Base-by-base conservation (phyloP, 2,329 filamentous ascomycete genomes). In the Xylariaceae sp. region DNA sequence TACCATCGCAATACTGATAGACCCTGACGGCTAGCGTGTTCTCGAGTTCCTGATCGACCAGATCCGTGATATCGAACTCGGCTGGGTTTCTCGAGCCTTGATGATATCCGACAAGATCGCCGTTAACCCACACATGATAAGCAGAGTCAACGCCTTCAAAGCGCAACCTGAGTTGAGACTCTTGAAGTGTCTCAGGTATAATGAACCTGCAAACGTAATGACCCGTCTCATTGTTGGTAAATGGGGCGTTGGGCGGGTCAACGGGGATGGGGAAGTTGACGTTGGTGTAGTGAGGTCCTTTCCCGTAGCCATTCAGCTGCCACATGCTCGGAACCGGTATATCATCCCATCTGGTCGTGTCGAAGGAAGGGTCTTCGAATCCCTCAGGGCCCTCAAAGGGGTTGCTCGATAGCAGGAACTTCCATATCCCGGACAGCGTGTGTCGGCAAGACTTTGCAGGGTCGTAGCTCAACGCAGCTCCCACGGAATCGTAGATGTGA, bases 291-390 rank as follows among this genome's bases (percentile, higher is more conserved):
- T 88, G 85, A 1, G 87, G 87, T 8, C 79, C 76, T 18, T 74
- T 74, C 2, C 87, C 87, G 64, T 83, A 84, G 11, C 86, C 87
- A 67, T 88, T 82, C 1, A 88, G 75, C 71, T 90, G 87, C 88
- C 88, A 90, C 75, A 86, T 84, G 11, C 85, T 84, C 0, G 87
- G 88, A 0, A 90, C 87, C 5, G 75, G 67, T 44, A 88, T 83
- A 44, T 80, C 74, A 18, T 72, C 72, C 82, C 82, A 85, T 60
- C 44, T 59, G 13, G 71, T 51, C 3, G 65, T 62, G 47, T 69
- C 63, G 54, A 70, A 71, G 18, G 56, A 50, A 11, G 69, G 68
- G 15, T 67, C 59, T 57, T 72, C 67, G 51, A 75, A 75, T 15
- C 68, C 69, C 10, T 64, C 65, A 0, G 74, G 74, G 0, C 74